These are phyloP conservation scores for Penicilliopsis zonata DNA, from an alignment of 495 filamentous ascomycete species.

Conservation along the genomic window DNA sequence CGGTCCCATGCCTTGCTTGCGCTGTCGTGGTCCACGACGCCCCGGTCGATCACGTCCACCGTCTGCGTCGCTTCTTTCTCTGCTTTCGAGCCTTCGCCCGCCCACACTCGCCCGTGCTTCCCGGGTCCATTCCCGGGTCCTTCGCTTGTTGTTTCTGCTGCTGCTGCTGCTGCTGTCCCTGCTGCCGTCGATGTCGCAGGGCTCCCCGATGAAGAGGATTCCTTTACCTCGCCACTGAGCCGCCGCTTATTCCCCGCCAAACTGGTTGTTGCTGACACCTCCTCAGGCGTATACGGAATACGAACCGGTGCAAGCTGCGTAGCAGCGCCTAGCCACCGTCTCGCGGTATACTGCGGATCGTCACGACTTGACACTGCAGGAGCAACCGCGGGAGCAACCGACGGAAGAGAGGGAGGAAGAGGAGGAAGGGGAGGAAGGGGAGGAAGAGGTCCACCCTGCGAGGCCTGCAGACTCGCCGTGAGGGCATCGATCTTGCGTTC, in stretches of 20 bases:
- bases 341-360: neutral
- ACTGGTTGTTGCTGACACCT: neutral
- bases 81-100: neutral
- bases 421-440: no score
- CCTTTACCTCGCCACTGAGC: conserved; percentile 13
- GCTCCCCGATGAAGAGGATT: conserved; percentile 4
- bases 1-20: conserved; percentile 55
- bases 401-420: no score
- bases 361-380: neutral
- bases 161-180: conserved; percentile 4
- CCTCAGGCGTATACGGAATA: neutral
- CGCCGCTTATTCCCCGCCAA: conserved; percentile 12
- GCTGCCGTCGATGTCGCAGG: conserved; percentile 14
- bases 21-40: conserved; percentile 47
- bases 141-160: no score
- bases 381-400: neutral
- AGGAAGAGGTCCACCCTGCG: conserved; percentile 10
- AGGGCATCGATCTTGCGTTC: conserved; percentile 90
- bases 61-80: conserved; percentile 19
- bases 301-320: conserved; percentile 5
- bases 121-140: no score
- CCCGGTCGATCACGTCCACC: conserved; percentile 59
- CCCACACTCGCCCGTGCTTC: conserved; percentile 4
- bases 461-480: conserved; percentile 60
- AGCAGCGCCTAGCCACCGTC: conserved; percentile 2